Evolutionary conservation across 2,329 filamentous ascomycete genomes (phyloP).

Genomic region (Xylariaceae sp.): DNA sequence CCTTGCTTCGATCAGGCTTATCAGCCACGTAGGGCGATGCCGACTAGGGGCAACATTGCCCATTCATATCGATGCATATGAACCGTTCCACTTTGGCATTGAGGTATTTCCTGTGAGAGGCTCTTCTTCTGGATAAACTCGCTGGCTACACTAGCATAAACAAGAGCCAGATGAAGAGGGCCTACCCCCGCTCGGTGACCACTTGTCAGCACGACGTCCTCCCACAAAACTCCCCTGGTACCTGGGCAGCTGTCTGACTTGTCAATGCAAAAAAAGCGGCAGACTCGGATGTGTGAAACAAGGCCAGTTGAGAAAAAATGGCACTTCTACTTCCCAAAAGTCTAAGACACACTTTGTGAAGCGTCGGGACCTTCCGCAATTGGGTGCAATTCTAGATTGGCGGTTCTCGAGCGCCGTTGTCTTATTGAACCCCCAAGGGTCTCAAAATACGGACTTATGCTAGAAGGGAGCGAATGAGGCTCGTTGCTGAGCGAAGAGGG

Average conservation of each 20-base stretch:
- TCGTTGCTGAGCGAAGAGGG: conserved; percentile 24
- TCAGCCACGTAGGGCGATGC: conserved; percentile 27
- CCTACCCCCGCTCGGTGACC: conserved; percentile 5
- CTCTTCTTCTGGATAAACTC: conserved; percentile 9
- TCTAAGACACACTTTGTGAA: conserved; percentile 29
- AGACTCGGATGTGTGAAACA: conserved; percentile 33
- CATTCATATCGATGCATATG: conserved; percentile 27
- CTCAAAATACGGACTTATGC: conserved; percentile 31
- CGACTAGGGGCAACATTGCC: conserved; percentile 17
- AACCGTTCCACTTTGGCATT: conserved; percentile 3
- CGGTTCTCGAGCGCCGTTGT: conserved; percentile 18
- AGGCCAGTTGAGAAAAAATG: conserved; percentile 24
- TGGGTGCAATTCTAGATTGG: conserved; percentile 33
- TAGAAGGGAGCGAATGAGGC: conserved; percentile 29
- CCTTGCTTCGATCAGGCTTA: conserved; percentile 33
- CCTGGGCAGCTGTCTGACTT: conserved; percentile 35
- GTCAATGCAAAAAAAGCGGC: conserved; percentile 30
- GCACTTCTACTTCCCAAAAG: too few relatives aligned
- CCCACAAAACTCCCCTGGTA: conserved; percentile 26
- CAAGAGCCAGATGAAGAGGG: too few relatives aligned
- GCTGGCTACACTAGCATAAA: conserved; percentile 25
- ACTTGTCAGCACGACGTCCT: conserved; percentile 11
- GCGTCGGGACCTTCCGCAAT: conserved; percentile 39
- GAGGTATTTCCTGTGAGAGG: conserved; percentile 23
- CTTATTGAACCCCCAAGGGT: conserved; percentile 10